Conservation (phyloP, 2,329 filamentous ascomycete species). For the Trichoderma gracile region DNA sequence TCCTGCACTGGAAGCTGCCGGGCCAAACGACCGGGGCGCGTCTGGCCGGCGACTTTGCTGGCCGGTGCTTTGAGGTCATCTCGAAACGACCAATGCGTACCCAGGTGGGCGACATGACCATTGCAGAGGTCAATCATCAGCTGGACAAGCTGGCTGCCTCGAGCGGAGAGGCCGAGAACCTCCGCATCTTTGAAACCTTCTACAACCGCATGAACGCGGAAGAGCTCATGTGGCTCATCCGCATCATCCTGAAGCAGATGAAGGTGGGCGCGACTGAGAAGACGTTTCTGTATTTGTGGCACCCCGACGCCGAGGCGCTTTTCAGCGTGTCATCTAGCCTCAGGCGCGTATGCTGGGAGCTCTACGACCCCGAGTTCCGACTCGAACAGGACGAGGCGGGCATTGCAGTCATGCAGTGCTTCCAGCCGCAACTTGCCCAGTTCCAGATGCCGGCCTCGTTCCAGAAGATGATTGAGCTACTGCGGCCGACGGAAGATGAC, state of each 20-base stretch:
- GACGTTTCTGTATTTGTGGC: slow-evolving; percentile 82
- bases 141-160: slow-evolving; percentile 76
- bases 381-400: slow-evolving; percentile 74
- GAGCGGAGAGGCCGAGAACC: slow-evolving; percentile 78
- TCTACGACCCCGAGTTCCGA: slow-evolving; percentile 70
- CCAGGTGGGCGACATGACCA: slow-evolving; percentile 73
- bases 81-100: slow-evolving; percentile 78
- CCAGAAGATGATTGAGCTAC: slow-evolving; percentile 71
- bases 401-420: slow-evolving; percentile 86
- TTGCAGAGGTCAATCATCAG: slow-evolving; percentile 85
- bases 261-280: slow-evolving; percentile 78
- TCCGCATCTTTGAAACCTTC: slow-evolving; percentile 78
- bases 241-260: slow-evolving; percentile 83
- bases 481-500: slow-evolving; percentile 68
- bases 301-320: slow-evolving; percentile 72
- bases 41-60: slow-evolving; percentile 88
- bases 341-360: slow-evolving; percentile 90
- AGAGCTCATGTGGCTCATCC: slow-evolving; percentile 91
- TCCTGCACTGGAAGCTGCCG: slow-evolving; percentile 91
- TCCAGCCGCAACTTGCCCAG: slow-evolving; percentile 91
- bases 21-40: slow-evolving; percentile 63
- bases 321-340: slow-evolving; percentile 93
- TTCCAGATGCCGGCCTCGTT: slow-evolving; percentile 81
- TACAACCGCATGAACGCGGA: slow-evolving; percentile 91
- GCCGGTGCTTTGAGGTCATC: slow-evolving; percentile 82